Conservation (phyloP, 371 early-diverging fungal species). For the Actinomucor elegans region DNA sequence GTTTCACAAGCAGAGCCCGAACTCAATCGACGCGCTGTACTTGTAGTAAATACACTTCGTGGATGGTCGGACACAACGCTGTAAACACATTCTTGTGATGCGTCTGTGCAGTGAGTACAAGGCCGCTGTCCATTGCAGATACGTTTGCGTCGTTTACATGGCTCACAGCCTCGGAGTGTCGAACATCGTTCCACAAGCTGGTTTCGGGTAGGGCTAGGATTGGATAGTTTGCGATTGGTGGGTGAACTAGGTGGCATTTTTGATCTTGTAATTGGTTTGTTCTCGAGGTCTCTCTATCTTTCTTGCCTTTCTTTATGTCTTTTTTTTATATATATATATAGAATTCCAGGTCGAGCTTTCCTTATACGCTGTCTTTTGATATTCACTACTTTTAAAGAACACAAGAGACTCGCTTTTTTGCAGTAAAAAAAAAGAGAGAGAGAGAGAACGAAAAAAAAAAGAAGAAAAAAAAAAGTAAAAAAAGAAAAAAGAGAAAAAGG, state of each 20-base stretch:
- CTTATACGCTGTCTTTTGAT: too few relatives aligned
- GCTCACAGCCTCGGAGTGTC: constrained; percentile 26
- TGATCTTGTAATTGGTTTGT: not conserved
- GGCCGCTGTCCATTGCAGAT: constrained; percentile 31
- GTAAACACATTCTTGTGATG: constrained; percentile 28
- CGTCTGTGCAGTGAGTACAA: constrained; percentile 24
- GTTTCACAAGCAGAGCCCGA: constrained; percentile 55
- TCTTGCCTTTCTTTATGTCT: too few relatives aligned
- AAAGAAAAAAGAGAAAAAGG: constrained; percentile 1
- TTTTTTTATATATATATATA: too few relatives aligned
- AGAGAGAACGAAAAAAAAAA: not conserved
- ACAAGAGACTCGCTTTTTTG: too few relatives aligned
- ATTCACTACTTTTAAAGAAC: too few relatives aligned
- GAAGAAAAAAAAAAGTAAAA: not conserved
- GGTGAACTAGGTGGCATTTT: constrained; percentile 26
- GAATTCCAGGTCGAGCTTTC: too few relatives aligned
- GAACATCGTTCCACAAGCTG: constrained; percentile 28
- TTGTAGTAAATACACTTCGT: constrained; percentile 30
- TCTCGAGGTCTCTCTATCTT: too few relatives aligned
- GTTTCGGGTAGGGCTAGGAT: constrained; percentile 22
- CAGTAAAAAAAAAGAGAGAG: constrained; percentile 3
- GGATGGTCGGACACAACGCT: constrained; percentile 31
- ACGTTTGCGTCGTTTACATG: constrained; percentile 29
- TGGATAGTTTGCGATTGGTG: constrained; percentile 26
- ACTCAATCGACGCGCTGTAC: constrained; percentile 43